Percentiles rank a stretch among this genome's conserved stretches.
Evolutionary conservation across 2,329 filamentous ascomycete genomes (phyloP).

Genomic region (Exophiala sp.): DNA sequence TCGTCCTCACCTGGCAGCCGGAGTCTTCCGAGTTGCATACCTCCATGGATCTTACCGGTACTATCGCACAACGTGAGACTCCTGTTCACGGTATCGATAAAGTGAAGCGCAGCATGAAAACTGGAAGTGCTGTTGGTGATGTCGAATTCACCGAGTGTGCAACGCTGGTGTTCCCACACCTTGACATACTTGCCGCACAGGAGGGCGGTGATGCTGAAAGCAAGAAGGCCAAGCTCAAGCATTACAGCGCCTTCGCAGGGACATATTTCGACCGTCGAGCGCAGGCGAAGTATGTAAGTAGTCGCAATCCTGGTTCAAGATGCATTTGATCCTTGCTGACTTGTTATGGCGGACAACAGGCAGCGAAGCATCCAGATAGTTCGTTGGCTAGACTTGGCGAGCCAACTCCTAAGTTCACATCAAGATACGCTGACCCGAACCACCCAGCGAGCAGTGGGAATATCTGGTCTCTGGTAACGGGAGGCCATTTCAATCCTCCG

Average conservation of each 20-base stretch:
- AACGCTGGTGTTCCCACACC: slow-evolving; percentile 45
- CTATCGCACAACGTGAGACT: slow-evolving; percentile 24
- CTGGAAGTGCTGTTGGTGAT: slow-evolving; percentile 32
- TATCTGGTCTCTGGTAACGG: slow-evolving; percentile 45
- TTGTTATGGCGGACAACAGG: too few species aligned
- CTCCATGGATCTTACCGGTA: slow-evolving; percentile 37
- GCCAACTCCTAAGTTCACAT: background rate
- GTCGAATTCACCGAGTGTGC: slow-evolving; percentile 44
- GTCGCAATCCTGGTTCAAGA: too few species aligned
- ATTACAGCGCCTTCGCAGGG: slow-evolving; percentile 36
- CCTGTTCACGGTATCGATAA: slow-evolving; percentile 1
- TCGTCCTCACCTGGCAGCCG: slow-evolving; percentile 53
- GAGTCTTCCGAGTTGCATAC: slow-evolving; percentile 34
- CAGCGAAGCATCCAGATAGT: too few species aligned
- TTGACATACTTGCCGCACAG: slow-evolving; percentile 1
- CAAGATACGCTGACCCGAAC: slow-evolving; percentile 48
- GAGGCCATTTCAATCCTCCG: slow-evolving; percentile 37
- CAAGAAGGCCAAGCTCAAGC: slow-evolving; percentile 24
- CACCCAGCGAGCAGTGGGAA: slow-evolving; percentile 49
- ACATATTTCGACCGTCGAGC: slow-evolving; percentile 50
- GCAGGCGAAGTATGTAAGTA: slow-evolving; percentile 37
- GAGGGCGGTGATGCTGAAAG: slow-evolving; percentile 5
- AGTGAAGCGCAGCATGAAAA: slow-evolving; percentile 9
- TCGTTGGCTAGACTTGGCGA: too few species aligned
- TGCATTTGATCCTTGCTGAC: too few species aligned